Evolutionary conservation across 768 basidiomycete genomes (phyloP), one percentile per base, ranked within the genome.

Genomic region (Saitozyma sp.): DNA sequence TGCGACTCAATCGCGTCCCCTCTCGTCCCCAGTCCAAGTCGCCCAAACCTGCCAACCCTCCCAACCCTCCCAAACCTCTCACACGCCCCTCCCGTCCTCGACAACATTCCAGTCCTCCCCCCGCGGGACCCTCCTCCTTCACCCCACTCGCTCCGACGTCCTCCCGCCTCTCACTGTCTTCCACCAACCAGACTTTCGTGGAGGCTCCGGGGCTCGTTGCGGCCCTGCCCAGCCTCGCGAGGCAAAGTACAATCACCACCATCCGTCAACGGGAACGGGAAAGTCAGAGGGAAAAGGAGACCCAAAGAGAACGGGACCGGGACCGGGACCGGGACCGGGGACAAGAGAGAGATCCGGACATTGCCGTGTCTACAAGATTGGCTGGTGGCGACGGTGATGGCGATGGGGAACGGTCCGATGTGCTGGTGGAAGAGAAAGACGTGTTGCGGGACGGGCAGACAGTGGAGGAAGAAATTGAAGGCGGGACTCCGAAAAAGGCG

Each of bases 101-200:
- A 20, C 43, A 14, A 11, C 45, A 11, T 6, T 29, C 19, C n/a
- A 42, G 9, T 37, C 43, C 45, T 20, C 45, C 9, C 17, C 53
- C 54, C 10, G 16, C 20, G 1, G 45, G 45, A 17, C 5, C 19
- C 14, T 8, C 61, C 10, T 9, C 41, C 14, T 66, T 66, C 37
- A 37, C 56, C 8, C 65, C 65, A 5, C 48, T 67, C 10, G 38
- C 57, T 38, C 61, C 51, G 6, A 59, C 65, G 6, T 6, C 62
- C 9, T 63, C 62, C 16, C 40, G 65, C 9, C 17, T 63, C 6
- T 59, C 58, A 3, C 45, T 46, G 8, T 16, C 46, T 10, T 63
- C 61, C 5, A 46, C 53, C 19, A 62, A 62, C 48, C 55, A 52
- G 39, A 63, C 62, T 1, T 67, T 63, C 45, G 49, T 67, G 9